Evolutionary conservation across 768 basidiomycete species (phyloP), one percentile per base, ranked within the genome.

Genomic region (Pulveroboletus sp.): DNA sequence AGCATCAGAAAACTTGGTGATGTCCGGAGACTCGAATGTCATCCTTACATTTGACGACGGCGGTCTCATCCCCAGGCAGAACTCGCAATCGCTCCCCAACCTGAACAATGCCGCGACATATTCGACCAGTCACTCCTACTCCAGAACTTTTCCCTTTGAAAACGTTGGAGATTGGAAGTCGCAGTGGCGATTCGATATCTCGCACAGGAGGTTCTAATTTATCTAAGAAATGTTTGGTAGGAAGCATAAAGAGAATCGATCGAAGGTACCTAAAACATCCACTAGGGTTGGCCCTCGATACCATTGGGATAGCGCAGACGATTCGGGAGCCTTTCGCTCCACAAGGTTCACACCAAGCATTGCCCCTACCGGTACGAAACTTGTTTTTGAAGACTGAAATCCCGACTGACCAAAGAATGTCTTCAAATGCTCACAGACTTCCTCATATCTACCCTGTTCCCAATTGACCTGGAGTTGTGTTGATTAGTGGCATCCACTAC

Each of bases 81-180:
- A 94, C 82, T 37, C 92, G 77, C 33, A 98, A 59, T 36, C 80
- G 76, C 71, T 98, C 94, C 2, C 96, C 95, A 3, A 93, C 87
- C 68, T 97, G 94, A 4, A 97, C 78, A 33, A 97, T 74, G 6
- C 96, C 96, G 38, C 86, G 83, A 59, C 85, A 89, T 39, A 98
- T 71, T 43, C 93, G 73, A 15, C 96, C 96, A 21, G 85, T 80
- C 0, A 97, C 82, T 0, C 83, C 88, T 5, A 80, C 81, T 2
- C 87, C 81, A 3, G 89, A 82, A 14, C 85, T 81, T 61, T 86
- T 85, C 4, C 89, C 88, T 67, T 86, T 94, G 76, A 95, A 98
- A 4, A 98, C 90, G 64, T 99, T 98, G 11, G 93, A 88, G 18
- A 98, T 80, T 0, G 96, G 96, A 39, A 97, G 76, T 33, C 96